These are phyloP conservation scores for Fusarium paranaense DNA, from an alignment of 2,329 filamentous ascomycete genomes.

Conservation along the genomic window DNA sequence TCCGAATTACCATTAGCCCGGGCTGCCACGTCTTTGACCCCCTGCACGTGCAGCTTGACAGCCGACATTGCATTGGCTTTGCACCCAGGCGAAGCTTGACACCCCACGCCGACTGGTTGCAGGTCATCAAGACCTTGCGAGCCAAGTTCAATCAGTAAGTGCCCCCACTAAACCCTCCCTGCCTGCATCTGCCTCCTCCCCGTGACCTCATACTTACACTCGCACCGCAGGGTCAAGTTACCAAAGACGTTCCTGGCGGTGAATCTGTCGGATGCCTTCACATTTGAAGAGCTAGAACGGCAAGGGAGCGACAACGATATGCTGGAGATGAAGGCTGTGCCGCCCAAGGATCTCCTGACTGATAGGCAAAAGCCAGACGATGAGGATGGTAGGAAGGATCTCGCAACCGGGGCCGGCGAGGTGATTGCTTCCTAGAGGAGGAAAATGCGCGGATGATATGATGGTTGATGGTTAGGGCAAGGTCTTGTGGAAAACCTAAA, in stretches of 20 bases:
- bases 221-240: constrained; percentile 67
- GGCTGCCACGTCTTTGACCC: constrained; percentile 98
- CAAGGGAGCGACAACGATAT: constrained; percentile 60
- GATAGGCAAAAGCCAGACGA: constrained; percentile 20
- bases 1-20: constrained; percentile 94
- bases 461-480: constrained; percentile 8
- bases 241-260: constrained; percentile 75
- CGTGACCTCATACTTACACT: constrained; percentile 31
- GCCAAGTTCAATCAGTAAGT: constrained; percentile 95
- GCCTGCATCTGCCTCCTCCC: constrained; percentile 18
- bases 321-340: constrained; percentile 60
- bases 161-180: background rate
- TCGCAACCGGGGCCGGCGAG: constrained; percentile 38
- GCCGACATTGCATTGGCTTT: constrained; percentile 94
- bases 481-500: background rate
- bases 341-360: constrained; percentile 46
- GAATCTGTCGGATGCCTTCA: constrained; percentile 72
- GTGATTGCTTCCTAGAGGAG: constrained; percentile 39
- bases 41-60: constrained; percentile 94
- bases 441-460: constrained; percentile 20
- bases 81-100: constrained; percentile 91
- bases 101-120: constrained; percentile 92
- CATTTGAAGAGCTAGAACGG: constrained; percentile 67
- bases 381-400: constrained; percentile 14
- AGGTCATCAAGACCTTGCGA: constrained; percentile 93